Conservation (phyloP, 805 yeast species). For the Candida sanyiensis region DNA sequence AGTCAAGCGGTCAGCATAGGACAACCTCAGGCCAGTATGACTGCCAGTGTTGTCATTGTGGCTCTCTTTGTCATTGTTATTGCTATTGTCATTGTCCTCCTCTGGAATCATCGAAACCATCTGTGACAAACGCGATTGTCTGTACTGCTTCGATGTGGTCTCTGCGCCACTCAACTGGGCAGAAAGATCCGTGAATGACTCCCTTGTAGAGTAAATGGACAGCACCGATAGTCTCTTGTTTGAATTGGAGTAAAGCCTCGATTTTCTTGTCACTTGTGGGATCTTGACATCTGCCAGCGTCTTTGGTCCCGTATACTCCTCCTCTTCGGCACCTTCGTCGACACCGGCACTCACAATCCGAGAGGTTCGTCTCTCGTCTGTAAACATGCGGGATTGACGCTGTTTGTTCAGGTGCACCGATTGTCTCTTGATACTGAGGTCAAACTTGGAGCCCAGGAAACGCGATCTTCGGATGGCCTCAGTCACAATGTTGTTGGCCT, state of each 20-base stretch:
- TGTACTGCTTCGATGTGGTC: background rate
- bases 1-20: conserved; percentile 35
- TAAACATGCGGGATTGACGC: conserved; percentile 9
- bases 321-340: conserved; percentile 17
- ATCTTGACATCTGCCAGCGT: conserved; percentile 57
- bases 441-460: conserved; percentile 37
- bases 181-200: conserved; percentile 55
- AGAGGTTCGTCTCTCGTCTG: conserved; percentile 15
- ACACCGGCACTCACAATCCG: conserved; percentile 25
- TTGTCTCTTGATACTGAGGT: conserved; percentile 29
- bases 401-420: conserved; percentile 13
- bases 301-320: conserved; percentile 34
- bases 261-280: conserved; percentile 67
- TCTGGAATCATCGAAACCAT: conserved; percentile 17
- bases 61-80: too few relatives aligned
- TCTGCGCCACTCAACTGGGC: conserved; percentile 31
- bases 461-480: conserved; percentile 41
- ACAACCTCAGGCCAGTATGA: conserved; percentile 27
- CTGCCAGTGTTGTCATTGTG: conserved; percentile 18
- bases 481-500: conserved; percentile 27
- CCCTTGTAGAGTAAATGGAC: conserved; percentile 63
- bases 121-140: conserved; percentile 8
- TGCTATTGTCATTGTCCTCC: too few relatives aligned
- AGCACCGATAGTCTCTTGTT: conserved; percentile 68
- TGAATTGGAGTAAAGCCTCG: conserved; percentile 53